phyloP scores from a whole-genome alignment of 306 rosid species.

The Glycine tomentella region DNA sequence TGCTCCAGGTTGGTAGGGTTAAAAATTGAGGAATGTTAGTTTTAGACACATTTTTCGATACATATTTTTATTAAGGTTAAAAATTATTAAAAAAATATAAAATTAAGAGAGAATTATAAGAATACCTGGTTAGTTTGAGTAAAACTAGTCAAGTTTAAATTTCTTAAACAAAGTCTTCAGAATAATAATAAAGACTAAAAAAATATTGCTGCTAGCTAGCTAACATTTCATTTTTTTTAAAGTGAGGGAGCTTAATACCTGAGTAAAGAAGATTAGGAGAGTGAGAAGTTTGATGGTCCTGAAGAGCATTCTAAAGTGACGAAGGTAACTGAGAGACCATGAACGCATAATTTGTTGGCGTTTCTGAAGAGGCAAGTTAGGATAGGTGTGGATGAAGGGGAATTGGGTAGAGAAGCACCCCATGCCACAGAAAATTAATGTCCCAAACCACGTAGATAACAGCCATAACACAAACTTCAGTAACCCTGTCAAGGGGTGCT shows the following conservation, averaged over 20 bases:
- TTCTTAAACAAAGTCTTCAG: too few relatives aligned
- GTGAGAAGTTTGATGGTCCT: conserved; percentile 63
- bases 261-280: conserved; percentile 70
- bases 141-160: too few relatives aligned
- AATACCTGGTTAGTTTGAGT: too few relatives aligned
- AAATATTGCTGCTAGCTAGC: too few relatives aligned
- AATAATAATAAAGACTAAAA: too few relatives aligned
- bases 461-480: conserved; percentile 54
- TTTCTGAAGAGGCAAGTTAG: conserved; percentile 42
- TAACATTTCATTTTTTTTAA: too few relatives aligned
- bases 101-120: too few relatives aligned
- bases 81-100: too few relatives aligned
- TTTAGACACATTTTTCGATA: not conserved
- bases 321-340: conserved; percentile 60
- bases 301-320: conserved; percentile 56
- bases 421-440: conserved; percentile 60
- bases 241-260: conserved; percentile 49
- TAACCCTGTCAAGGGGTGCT: conserved; percentile 63
- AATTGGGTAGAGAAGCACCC: conserved; percentile 48
- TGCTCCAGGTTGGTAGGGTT: not conserved
- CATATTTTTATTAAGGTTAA: too few relatives aligned
- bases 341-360: conserved; percentile 59
- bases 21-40: not conserved
- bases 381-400: conserved; percentile 59
- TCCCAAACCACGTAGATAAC: conserved; percentile 73